phyloP scores from a whole-genome alignment of 441 rosid genomes.

The Croton laevigatus region DNA sequence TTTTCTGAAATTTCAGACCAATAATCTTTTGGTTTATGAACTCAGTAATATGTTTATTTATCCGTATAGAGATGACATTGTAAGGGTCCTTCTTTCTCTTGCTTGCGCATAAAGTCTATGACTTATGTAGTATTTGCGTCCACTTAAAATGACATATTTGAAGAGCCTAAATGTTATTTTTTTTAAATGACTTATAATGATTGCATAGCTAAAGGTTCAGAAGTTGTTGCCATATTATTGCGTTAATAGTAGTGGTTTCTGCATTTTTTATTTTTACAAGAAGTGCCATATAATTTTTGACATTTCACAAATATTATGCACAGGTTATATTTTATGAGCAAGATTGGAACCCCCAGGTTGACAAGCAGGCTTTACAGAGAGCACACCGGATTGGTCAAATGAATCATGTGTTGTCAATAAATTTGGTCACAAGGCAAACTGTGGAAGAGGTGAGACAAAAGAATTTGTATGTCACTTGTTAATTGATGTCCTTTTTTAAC shows the following conservation, averaged over 20 bases:
- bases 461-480: conserved; percentile 16
- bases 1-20: conserved; percentile 7
- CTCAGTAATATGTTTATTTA: neutral
- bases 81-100: neutral
- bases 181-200: neutral
- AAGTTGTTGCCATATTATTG: neutral
- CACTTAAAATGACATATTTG: neutral
- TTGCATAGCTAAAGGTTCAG: neutral
- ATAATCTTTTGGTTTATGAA: neutral
- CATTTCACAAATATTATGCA: neutral
- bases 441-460: conserved; percentile 83
- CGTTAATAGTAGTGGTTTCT: neutral
- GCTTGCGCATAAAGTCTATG: too few relatives aligned
- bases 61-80: neutral
- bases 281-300: neutral
- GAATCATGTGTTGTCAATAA: conserved; percentile 79
- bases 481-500: conserved; percentile 6
- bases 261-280: conserved; percentile 1
- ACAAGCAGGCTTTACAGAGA: conserved; percentile 81
- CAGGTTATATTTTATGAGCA: conserved; percentile 94
- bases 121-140: conserved; percentile 1
- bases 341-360: conserved; percentile 98
- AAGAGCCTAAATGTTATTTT: neutral
- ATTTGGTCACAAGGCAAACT: conserved; percentile 59
- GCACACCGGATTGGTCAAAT: conserved; percentile 93